Evolutionary conservation across 2,329 filamentous ascomycete genomes (phyloP).

Genomic region (Tolypocladium paradoxum): DNA sequence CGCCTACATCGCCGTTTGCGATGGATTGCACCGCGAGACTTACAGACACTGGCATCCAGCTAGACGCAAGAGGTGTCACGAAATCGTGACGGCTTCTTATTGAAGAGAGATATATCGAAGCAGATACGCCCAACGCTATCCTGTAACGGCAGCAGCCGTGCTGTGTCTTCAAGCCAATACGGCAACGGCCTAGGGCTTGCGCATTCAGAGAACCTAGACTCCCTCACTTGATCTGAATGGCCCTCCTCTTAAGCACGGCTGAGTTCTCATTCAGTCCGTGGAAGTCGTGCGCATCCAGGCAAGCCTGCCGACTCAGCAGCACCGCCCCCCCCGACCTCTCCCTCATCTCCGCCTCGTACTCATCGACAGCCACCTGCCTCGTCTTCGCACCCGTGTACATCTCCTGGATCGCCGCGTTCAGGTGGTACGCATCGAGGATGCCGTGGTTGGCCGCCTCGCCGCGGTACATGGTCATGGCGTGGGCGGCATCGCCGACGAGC

Average conservation of each 20-base stretch:
- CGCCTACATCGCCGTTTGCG: no score
- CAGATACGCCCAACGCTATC: neutral
- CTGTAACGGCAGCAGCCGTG: no score
- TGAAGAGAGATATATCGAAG: neutral
- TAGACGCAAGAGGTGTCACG: neutral
- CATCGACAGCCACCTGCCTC: conserved; percentile 9
- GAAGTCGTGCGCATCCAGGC: conserved; percentile 20
- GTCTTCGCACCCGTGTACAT: conserved; percentile 6
- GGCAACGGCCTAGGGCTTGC: neutral
- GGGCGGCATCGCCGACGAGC: conserved; percentile 42
- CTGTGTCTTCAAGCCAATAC: neutral
- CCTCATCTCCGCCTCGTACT: conserved; percentile 21
- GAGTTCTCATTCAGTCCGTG: conserved; percentile 19
- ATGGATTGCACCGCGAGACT: neutral
- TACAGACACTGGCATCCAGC: neutral
- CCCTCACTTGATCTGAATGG: conserved; percentile 3
- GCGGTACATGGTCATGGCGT: conserved; percentile 48
- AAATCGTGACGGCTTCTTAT: neutral
- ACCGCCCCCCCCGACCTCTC: conserved; percentile 16
- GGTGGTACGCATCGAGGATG: conserved; percentile 24
- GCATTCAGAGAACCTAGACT: no score
- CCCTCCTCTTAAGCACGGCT: conserved; percentile 16
- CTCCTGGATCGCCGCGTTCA: conserved; percentile 13
- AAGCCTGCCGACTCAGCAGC: conserved; percentile 19
- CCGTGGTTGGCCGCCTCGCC: conserved; percentile 29